These are phyloP conservation scores for Talaromyces rugulosus DNA, from an alignment of 2,329 filamentous ascomycete genomes.

Conservation along the genomic window DNA sequence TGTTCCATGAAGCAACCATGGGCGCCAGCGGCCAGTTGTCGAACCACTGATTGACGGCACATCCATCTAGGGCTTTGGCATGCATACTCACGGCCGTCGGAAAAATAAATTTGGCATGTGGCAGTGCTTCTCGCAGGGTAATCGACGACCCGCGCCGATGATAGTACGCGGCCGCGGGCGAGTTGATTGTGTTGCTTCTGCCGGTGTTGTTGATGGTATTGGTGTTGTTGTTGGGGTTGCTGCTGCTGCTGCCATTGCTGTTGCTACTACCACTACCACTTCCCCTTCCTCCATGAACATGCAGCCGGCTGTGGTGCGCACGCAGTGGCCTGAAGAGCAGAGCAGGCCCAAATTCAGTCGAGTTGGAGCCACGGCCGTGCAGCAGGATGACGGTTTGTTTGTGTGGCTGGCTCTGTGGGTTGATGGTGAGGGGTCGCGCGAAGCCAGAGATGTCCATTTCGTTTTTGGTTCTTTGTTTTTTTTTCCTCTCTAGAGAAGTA, in stretches of 20 bases:
- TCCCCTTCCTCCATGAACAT: background rate
- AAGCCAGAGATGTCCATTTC: background rate
- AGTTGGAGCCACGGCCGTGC: conserved; percentile 47
- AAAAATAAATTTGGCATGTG: conserved; percentile 48
- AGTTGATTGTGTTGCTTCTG: background rate
- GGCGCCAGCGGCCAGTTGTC: conserved; percentile 31
- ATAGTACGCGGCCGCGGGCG: background rate
- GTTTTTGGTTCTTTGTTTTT: background rate
- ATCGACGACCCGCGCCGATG: background rate
- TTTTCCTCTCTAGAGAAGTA: no score
- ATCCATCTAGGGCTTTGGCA: conserved; percentile 37
- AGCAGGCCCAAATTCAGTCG: conserved; percentile 35
- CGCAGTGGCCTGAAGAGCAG: conserved; percentile 31
- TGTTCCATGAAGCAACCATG: background rate
- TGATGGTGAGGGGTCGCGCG: conserved; percentile 7
- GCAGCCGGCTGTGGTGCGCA: background rate
- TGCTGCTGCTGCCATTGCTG: background rate
- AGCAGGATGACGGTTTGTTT: conserved; percentile 47
- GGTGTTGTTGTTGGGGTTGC: background rate
- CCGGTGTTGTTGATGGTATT: background rate
- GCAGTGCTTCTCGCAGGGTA: conserved; percentile 33
- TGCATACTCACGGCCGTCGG: conserved; percentile 44
- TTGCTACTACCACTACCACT: background rate
- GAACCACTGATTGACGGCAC: conserved; percentile 45
- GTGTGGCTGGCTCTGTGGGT: conserved; percentile 24